Evolutionary conservation across 1,139 yeast genomes (phyloP), one percentile per base, ranked within the genome.

Genomic region (Suhomyces atakaporum): DNA sequence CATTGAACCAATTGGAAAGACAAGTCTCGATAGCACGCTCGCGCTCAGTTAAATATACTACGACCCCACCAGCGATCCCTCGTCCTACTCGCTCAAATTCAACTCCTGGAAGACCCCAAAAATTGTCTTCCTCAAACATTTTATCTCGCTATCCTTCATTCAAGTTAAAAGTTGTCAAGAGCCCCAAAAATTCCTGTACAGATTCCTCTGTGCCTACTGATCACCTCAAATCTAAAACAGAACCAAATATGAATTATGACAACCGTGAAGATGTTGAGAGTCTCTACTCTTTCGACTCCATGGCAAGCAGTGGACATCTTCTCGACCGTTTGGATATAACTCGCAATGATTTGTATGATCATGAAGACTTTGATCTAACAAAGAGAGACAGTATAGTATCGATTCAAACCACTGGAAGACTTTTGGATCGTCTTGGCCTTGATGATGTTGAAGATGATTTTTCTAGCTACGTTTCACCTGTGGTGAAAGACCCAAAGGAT

Each of bases 201-300:
- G 15, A 35, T 29, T 16, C 39, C 42, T 15, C 31, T 39, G 12
- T 18, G 30, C 7, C 23, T 33, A 10, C n/a, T n/a, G 24, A 16
- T 5, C 33, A 27, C 13, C 32, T 35, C 11, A 13, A 27, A 5
- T 34, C 22, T 19, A 23, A 18, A 10, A 14, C 35, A 7, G 18
- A 20, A 16, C 16, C 35, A n/a, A 20, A 13, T 18, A 36, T 32
- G 36, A 12, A 26, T 23, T 12, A 27, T 9, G 10, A 9, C 7
- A 21, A 10, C 14, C 25, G 35, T 16, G 39, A 33, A 22, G 72
- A 65, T 39, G 42, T 57, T 28, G 65, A 56, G 23, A 65, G 71
- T 39, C 49, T 71, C 13, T 69, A 68, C 47, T 68, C 75, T 9
- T 71, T 69, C 40, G 76, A 70, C 32, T 69, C 75, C 3, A 73